Percentiles rank a stretch among this genome's conserved stretches.
phyloP scores from a whole-genome alignment of 257 asterid genomes.

The Solanum sparsipilum region DNA sequence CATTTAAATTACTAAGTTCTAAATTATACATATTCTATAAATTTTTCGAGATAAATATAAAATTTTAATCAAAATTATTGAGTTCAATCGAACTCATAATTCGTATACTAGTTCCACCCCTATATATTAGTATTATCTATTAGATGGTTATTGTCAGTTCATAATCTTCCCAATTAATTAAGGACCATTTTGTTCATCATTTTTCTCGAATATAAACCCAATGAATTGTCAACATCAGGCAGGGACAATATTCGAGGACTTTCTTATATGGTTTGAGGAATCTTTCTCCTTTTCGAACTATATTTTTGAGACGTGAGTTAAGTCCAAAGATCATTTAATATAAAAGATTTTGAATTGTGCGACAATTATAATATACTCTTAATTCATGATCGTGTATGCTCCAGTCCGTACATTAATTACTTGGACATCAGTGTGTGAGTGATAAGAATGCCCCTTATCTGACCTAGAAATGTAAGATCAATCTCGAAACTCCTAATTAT shows the following conservation, averaged over 20 bases:
- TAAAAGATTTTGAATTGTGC: rapidly evolving
- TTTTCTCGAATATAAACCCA: not conserved
- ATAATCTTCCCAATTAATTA: no score
- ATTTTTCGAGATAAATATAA: rapidly evolving
- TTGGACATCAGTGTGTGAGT: not conserved
- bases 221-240: not conserved
- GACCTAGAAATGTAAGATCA: not conserved
- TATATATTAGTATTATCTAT: no score
- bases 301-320: not conserved
- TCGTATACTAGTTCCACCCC: not conserved
- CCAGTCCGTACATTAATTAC: not conserved
- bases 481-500: not conserved
- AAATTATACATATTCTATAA: no score
- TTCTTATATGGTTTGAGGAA: not conserved
- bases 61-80: no score
- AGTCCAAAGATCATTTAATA: not conserved
- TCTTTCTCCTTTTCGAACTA: not conserved
- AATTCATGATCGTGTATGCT: not conserved
- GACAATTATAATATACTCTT: no score
- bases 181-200: not conserved
- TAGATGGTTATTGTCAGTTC: not conserved
- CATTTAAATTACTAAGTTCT: no score
- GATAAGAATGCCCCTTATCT: not conserved
- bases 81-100: not conserved
- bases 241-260: not conserved